Conservation (phyloP, 257 asterid species). For the Capsicum chinense region DNA sequence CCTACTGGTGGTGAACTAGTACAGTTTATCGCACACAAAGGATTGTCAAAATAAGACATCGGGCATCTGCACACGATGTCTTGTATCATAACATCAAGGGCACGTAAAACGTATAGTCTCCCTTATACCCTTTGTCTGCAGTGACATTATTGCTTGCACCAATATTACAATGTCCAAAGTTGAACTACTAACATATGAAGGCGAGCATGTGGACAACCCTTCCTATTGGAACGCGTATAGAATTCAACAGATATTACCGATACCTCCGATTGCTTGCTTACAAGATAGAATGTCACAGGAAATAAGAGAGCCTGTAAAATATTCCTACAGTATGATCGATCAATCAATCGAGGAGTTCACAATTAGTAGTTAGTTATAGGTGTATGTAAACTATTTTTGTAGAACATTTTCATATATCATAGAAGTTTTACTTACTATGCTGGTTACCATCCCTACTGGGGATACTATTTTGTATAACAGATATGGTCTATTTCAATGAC, state of each 20-base stretch:
- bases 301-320: conserved; percentile 30
- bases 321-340: too few relatives aligned
- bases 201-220: conserved; percentile 78
- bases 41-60: conserved; percentile 73
- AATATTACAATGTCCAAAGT: conserved; percentile 95
- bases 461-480: conserved; percentile 38
- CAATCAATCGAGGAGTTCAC: not conserved
- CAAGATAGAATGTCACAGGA: conserved; percentile 72
- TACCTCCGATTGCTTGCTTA: conserved; percentile 88
- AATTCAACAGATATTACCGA: conserved; percentile 74
- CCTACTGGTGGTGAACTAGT: too few relatives aligned
- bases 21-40: conserved; percentile 54
- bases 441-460: not conserved
- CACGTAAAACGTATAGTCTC: conserved; percentile 71
- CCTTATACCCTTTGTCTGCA: conserved; percentile 66
- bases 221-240: conserved; percentile 97
- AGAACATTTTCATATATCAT: too few relatives aligned
- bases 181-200: conserved; percentile 38
- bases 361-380: not conserved
- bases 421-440: not conserved
- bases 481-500: not conserved
- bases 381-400: not conserved
- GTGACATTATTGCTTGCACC: conserved; percentile 62
- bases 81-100: conserved; percentile 79
- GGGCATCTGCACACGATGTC: conserved; percentile 68